phyloP scores from a whole-genome alignment of 495 filamentous ascomycete species.

The Bombardia bombarda region DNA sequence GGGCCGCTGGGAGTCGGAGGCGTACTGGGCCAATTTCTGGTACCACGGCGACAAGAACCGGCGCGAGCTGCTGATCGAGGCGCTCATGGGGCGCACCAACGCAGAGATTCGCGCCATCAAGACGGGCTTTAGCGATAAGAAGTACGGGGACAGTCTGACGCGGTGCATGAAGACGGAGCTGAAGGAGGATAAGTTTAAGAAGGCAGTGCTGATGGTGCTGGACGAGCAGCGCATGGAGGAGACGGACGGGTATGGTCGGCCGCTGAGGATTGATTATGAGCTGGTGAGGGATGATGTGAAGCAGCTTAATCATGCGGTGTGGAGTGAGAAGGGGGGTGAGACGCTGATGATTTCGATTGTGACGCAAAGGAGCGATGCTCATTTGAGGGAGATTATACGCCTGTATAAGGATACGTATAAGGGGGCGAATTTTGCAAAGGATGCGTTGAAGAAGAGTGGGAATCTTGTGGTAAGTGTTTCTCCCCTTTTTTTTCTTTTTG shows the following conservation, averaged over 20 bases:
- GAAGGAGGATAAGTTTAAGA: conserved; percentile 89
- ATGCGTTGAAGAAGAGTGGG: conserved; percentile 78
- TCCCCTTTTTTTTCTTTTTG: conserved; percentile 1
- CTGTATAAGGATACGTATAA: conserved; percentile 60
- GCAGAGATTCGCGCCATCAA: conserved; percentile 86
- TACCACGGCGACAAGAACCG: conserved; percentile 83
- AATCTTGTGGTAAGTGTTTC: conserved; percentile 75
- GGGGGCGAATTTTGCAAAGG: conserved; percentile 71
- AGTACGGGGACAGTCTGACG: conserved; percentile 75
- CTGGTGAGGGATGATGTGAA: conserved; percentile 64
- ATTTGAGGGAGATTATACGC: conserved; percentile 70
- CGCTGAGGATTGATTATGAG: conserved; percentile 33
- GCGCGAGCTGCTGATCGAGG: conserved; percentile 85
- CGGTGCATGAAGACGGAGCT: conserved; percentile 87
- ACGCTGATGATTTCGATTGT: conserved; percentile 84
- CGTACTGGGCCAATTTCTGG: conserved; percentile 98
- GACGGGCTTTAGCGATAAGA: conserved; percentile 83
- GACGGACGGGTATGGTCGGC: conserved; percentile 38
- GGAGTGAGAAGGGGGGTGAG: conserved; percentile 74
- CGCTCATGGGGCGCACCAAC: conserved; percentile 81
- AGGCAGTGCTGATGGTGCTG: conserved; percentile 75
- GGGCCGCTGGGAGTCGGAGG: conserved; percentile 87
- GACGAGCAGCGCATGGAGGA: conserved; percentile 81
- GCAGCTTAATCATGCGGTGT: conserved; percentile 60
- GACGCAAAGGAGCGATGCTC: conserved; percentile 66